These are phyloP conservation scores for Corymbia maculata DNA, from an alignment of 345 rosid species.

Conservation along the genomic window DNA sequence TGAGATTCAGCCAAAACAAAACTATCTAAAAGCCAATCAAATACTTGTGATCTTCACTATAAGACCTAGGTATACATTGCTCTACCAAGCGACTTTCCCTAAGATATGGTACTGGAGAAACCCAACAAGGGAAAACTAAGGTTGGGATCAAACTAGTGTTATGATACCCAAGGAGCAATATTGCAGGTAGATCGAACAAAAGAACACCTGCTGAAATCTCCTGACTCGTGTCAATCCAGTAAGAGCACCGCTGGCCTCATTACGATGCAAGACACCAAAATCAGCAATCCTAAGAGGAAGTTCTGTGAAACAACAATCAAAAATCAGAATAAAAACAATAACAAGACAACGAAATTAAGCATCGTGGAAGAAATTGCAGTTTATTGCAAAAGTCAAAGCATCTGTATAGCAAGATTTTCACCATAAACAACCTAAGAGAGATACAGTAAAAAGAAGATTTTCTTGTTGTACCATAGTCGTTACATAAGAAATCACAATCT, in stretches of 20 bases:
- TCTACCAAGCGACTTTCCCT: not conserved
- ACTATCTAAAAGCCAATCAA: not conserved
- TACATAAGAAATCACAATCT: not conserved
- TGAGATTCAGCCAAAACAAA: not conserved
- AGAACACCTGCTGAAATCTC: slow-evolving; percentile 91
- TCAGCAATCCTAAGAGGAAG: slow-evolving; percentile 93
- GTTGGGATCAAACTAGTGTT: not conserved
- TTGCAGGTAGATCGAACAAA: not conserved
- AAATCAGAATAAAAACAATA: not conserved
- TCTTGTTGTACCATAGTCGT: not conserved
- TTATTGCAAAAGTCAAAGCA: not conserved
- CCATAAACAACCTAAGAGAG: not conserved
- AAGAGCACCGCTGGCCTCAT: slow-evolving; percentile 98
- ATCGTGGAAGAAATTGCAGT: not conserved
- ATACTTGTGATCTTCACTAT: not conserved
- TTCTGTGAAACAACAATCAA: slow-evolving; percentile 32
- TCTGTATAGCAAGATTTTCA: not conserved
- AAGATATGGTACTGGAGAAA: not conserved
- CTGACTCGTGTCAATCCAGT: slow-evolving; percentile 92
- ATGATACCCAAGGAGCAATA: not conserved
- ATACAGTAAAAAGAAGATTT: not conserved
- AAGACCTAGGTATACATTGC: not conserved
- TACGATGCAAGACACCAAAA: slow-evolving; percentile 94
- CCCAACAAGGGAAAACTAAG: not conserved
- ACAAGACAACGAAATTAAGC: not conserved